Conservation (phyloP, 805 yeast species). For the Komagataella phaffii region DNA sequence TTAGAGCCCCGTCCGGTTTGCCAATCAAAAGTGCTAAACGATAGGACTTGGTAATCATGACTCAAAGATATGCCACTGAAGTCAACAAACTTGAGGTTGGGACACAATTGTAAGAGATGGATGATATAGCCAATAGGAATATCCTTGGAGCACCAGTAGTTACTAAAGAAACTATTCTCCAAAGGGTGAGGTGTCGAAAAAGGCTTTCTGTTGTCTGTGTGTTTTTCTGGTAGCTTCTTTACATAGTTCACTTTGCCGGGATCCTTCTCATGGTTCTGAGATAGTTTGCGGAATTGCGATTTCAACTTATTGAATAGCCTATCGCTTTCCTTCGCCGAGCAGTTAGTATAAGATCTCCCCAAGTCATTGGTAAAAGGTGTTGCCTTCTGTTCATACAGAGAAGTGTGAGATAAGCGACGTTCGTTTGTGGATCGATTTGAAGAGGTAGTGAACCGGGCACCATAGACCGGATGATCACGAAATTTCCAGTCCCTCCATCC, state of each 20-base stretch:
- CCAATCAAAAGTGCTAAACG: conserved; percentile 22
- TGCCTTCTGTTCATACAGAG: not conserved
- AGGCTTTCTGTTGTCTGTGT: conserved; percentile 10
- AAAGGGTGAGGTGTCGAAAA: conserved; percentile 38
- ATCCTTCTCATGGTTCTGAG: not conserved
- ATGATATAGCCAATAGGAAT: conserved; percentile 67
- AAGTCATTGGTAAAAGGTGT: not conserved
- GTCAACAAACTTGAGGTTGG: conserved; percentile 40
- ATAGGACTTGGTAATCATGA: conserved; percentile 45
- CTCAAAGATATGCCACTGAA: conserved; percentile 52
- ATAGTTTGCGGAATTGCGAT: not conserved
- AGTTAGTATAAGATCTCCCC: not conserved
- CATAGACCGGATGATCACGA: conserved; percentile 56
- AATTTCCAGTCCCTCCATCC: conserved; percentile 92
- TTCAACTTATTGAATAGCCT: not conserved
- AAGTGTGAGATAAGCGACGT: not conserved
- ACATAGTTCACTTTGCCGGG: not conserved
- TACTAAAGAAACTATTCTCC: conserved; percentile 44
- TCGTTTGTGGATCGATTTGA: not conserved
- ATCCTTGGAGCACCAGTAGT: conserved; percentile 58
- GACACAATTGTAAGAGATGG: conserved; percentile 57
- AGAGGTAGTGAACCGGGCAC: conserved; percentile 5
- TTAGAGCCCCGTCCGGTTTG: conserved; percentile 1
- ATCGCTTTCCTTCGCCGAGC: not conserved
- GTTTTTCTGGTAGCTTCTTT: not conserved